These are phyloP conservation scores for Arthrobotrys conoides DNA, from an alignment of 2,329 filamentous ascomycete genomes.

Conservation along the genomic window DNA sequence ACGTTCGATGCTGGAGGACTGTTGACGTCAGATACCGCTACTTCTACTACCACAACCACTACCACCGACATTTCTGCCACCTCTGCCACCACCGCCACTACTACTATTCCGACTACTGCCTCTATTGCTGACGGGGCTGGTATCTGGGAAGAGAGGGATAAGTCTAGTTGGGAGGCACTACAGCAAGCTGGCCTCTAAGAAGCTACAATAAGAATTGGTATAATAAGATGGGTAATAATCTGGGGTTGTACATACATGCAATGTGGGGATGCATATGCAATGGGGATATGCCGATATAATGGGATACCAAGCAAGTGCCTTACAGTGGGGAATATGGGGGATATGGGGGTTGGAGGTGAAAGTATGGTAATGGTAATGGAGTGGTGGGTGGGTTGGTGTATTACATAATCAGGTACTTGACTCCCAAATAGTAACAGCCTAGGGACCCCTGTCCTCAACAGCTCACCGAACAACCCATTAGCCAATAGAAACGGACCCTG, in stretches of 20 bases:
- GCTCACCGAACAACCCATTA: slow-evolving; percentile 12
- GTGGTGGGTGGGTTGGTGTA: background rate
- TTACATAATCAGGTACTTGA: slow-evolving; percentile 30
- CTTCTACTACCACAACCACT: slow-evolving; percentile 61
- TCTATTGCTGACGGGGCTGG: background rate
- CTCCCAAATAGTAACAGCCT: slow-evolving; percentile 23
- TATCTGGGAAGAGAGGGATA: slow-evolving; percentile 36
- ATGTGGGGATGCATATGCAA: background rate
- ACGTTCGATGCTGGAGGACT: slow-evolving; percentile 49
- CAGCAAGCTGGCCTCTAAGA: slow-evolving; percentile 45
- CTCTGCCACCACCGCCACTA: slow-evolving; percentile 65
- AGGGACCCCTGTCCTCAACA: slow-evolving; percentile 23
- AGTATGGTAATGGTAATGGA: background rate
- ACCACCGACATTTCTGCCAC: slow-evolving; percentile 62
- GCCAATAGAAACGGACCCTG: slow-evolving; percentile 32
- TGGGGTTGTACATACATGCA: background rate
- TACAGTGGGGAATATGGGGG: background rate
- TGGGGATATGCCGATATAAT: slow-evolving; percentile 2
- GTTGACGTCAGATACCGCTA: background rate
- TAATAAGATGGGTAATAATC: background rate
- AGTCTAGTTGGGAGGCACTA: slow-evolving; percentile 50
- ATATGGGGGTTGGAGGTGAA: background rate
- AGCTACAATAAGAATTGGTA: background rate
- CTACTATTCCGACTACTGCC: slow-evolving; percentile 30
- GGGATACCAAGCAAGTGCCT: background rate